phyloP scores from a whole-genome alignment of 164 flowering plant genomes.

The Brasenia schreberi region DNA sequence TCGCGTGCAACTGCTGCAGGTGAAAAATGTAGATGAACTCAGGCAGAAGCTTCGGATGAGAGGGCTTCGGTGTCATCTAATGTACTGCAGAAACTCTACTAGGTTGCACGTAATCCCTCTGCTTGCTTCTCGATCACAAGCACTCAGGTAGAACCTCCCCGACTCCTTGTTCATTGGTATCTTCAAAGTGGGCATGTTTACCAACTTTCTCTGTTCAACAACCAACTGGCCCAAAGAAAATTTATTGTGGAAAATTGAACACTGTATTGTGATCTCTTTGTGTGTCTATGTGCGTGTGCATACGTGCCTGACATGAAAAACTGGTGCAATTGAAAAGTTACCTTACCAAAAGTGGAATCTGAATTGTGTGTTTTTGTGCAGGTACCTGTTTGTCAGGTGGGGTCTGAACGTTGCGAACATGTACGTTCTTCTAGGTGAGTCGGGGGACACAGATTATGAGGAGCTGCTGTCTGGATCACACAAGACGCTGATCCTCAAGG shows the following conservation, averaged over 20 bases:
- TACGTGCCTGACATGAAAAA: no score
- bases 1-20: slow-evolving; percentile 28
- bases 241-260: no score
- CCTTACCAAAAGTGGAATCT: no score
- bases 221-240: no score
- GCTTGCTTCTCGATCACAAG: slow-evolving; percentile 90
- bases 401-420: slow-evolving; percentile 76
- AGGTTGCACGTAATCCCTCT: slow-evolving; percentile 80
- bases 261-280: no score
- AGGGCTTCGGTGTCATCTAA: slow-evolving; percentile 87
- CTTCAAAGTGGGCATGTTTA: no score
- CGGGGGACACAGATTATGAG: slow-evolving; percentile 86
- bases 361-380: no score
- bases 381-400: slow-evolving; percentile 97
- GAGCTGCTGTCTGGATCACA: slow-evolving; percentile 80
- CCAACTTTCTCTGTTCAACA: no score
- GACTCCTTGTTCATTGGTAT: neutral
- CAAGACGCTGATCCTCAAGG: slow-evolving; percentile 70
- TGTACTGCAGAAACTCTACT: slow-evolving; percentile 87
- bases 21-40: slow-evolving; percentile 66
- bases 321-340: no score
- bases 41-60: slow-evolving; percentile 93
- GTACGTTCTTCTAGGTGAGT: slow-evolving; percentile 76
- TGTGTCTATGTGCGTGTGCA: no score
- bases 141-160: slow-evolving; percentile 50